A percentile compares a stretch with the other conserved stretches of the same genome.
phyloP scores from a whole-genome alignment of 306 rosid species.

The Quillaja saponaria region DNA sequence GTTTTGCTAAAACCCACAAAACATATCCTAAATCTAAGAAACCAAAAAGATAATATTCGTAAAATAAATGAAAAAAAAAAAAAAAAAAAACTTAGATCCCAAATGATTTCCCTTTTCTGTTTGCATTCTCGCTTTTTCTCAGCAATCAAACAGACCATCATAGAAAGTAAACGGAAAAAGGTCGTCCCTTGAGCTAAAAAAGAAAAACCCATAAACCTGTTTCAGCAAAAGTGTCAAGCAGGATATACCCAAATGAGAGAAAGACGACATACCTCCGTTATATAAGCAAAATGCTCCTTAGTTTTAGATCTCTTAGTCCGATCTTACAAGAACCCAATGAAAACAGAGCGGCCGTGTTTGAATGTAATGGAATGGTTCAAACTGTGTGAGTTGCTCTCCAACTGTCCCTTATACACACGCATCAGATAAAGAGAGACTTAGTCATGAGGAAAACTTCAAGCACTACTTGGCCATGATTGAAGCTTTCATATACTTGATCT shows the following conservation, averaged over 20 bases:
- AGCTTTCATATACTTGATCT: background rate
- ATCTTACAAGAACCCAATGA: slow-evolving; percentile 14
- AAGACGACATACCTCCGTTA: slow-evolving; percentile 16
- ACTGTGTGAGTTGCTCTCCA: slow-evolving; percentile 16
- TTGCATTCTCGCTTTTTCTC: slow-evolving; percentile 23
- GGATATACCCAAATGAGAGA: background rate
- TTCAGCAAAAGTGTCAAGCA: slow-evolving; percentile 12
- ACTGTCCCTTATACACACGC: slow-evolving; percentile 18
- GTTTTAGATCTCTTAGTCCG: slow-evolving; percentile 23
- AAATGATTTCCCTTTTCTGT: slow-evolving; percentile 1
- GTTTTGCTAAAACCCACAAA: slow-evolving; percentile 27
- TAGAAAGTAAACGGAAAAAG: slow-evolving; percentile 16
- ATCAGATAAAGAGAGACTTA: slow-evolving; percentile 32
- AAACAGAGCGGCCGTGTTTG: background rate
- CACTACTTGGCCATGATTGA: slow-evolving; percentile 58
- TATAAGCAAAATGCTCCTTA: slow-evolving; percentile 5
- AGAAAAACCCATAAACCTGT: slow-evolving; percentile 7
- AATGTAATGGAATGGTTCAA: slow-evolving; percentile 23
- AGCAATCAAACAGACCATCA: slow-evolving; percentile 30
- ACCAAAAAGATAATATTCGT: background rate
- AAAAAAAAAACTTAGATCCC: background rate
- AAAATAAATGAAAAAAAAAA: background rate
- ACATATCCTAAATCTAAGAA: slow-evolving; percentile 16
- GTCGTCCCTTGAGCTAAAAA: background rate
- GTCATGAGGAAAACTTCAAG: slow-evolving; percentile 65